Percentiles rank a stretch among this genome's conserved stretches.
Conservation (phyloP, 2,329 filamentous ascomycete species). For the Chrysosporium queenslandicum region DNA sequence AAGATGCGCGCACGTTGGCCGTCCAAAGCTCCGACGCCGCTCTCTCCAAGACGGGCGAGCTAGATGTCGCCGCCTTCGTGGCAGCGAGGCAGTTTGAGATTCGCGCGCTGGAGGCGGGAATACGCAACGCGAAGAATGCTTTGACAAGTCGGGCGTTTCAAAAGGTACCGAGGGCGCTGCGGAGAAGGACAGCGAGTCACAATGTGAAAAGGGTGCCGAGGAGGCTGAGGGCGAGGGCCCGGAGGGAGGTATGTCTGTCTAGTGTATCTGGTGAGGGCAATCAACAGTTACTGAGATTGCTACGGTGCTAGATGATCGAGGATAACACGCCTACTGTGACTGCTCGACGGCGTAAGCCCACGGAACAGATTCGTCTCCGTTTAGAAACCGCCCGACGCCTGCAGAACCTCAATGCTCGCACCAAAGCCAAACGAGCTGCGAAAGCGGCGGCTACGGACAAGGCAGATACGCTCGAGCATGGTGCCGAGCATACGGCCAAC, state of each 20-base stretch:
- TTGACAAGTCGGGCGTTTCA: constrained; percentile 72
- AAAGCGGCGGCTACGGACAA: constrained; percentile 33
- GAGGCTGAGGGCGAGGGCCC: constrained; percentile 59
- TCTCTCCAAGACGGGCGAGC: constrained; percentile 57
- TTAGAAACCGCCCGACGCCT: constrained; percentile 67
- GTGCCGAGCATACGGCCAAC: constrained; percentile 20
- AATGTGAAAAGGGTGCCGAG: constrained; percentile 85
- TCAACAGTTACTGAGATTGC: neutral
- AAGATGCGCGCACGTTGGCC: constrained; percentile 36
- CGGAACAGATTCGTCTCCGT: constrained; percentile 43
- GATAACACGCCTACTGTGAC: constrained; percentile 83
- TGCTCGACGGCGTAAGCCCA: constrained; percentile 40
- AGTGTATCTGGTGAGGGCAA: no score
- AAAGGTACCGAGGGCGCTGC: constrained; percentile 71
- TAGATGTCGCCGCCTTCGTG: constrained; percentile 77
- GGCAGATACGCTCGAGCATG: constrained; percentile 10
- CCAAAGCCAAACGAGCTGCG: constrained; percentile 32
- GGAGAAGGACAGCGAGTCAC: constrained; percentile 83
- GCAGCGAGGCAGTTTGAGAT: constrained; percentile 84
- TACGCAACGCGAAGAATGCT: constrained; percentile 59
- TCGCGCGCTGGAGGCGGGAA: constrained; percentile 68
- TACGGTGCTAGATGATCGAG: constrained; percentile 57
- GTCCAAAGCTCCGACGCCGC: constrained; percentile 39
- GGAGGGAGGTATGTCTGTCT: constrained; percentile 48
- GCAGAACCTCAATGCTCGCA: constrained; percentile 46